Base-by-base conservation (phyloP, 768 basidiomycete genomes). In the Trametes cingulata region DNA sequence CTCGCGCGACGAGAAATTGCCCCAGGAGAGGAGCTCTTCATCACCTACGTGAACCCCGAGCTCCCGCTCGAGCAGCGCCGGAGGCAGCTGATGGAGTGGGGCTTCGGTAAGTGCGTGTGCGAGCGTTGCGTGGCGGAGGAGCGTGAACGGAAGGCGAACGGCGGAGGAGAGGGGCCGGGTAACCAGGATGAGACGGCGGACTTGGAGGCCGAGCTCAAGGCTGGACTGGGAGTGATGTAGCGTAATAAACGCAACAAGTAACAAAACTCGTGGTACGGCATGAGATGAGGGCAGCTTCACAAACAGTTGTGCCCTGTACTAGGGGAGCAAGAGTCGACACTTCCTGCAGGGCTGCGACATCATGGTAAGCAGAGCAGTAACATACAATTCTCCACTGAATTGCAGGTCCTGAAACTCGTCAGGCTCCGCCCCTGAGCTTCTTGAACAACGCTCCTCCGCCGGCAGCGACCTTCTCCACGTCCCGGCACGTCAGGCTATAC, bases 401-500 rank as follows among this genome's bases (percentile, higher is more conserved):
- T 33, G 29, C 29, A 4, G 10, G 4, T 33, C 29, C 29, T 33
- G 10, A 4, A 4, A 33, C 29, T 10, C 10, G 14, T 20, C 20
- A 55, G 13, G 22, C 27, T 15, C n/a, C 42, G 0, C 58, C 62
- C 6, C 47, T 41, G 9, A 57, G 46, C 33, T 54, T 58, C 53
- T 52, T 57, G 52, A 63, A 58, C 47, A 63, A 27, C 35, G 61
- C 61, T 13, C 61, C 57, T 14, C 61, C 61, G 10, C 40, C 48
- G 2, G 52, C 47, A 22, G 71, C 73, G 48, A 92, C 87, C 67
- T 83, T 88, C 56, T 79, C 81, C 2, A 95, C 89, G 68, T 90
- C 90, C 52, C 94, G 80, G 70, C 91, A 96, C 1, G 95, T 96
- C 68, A 96, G 72, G 74, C 93, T 96, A 53, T 90, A 85, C 69